Percentiles rank a stretch among this genome's conserved stretches.
phyloP scores from a whole-genome alignment of 306 rosid genomes.

The Erythrophleum fordii region DNA sequence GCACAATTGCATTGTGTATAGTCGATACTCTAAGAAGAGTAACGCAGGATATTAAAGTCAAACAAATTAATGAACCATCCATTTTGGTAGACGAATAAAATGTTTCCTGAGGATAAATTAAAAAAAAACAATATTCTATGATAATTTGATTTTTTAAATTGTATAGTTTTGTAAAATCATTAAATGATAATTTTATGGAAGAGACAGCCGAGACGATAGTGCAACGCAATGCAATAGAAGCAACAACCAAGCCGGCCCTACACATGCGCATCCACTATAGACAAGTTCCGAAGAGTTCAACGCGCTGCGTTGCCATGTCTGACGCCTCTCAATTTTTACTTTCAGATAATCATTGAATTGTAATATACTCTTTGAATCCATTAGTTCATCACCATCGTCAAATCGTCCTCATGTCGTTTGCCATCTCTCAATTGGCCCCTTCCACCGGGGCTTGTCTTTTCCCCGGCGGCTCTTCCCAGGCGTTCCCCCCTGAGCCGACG shows the following conservation, averaged over 20 bases:
- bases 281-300: background rate
- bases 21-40: too few relatives aligned
- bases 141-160: too few relatives aligned
- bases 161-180: too few relatives aligned
- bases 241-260: background rate
- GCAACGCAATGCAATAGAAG: background rate
- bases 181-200: too few relatives aligned
- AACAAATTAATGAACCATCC: too few relatives aligned
- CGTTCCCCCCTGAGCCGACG: slow-evolving; percentile 31
- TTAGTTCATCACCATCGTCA: background rate
- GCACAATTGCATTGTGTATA: too few relatives aligned
- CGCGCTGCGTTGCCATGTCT: background rate
- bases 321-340: background rate
- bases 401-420: background rate
- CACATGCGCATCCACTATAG: background rate
- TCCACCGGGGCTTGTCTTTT: slow-evolving; percentile 40
- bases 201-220: too few relatives aligned
- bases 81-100: too few relatives aligned
- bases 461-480: slow-evolving; percentile 10
- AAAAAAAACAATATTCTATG: too few relatives aligned
- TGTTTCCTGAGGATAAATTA: too few relatives aligned
- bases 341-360: background rate
- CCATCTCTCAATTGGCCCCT: background rate
- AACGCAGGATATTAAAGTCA: too few relatives aligned
- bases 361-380: background rate